Conservation (phyloP, 1,284 basidiomycete species). For the Ceratobasidium papillatum region DNA sequence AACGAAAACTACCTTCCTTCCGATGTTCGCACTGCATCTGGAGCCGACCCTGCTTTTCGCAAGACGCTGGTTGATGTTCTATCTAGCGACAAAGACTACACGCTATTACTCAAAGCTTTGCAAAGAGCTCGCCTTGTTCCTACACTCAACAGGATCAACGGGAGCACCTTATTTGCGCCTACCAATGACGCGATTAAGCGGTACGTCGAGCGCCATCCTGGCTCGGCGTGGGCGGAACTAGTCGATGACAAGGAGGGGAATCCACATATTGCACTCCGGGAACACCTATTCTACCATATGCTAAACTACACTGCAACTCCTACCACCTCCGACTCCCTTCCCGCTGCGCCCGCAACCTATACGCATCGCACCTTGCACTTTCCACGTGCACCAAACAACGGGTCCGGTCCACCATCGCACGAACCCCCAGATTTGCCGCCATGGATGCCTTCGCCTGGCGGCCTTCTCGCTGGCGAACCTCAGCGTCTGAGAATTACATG, state of each 20-base stretch:
- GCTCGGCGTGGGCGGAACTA: conserved; percentile 51
- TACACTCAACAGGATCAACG: conserved; percentile 85
- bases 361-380: conserved; percentile 73
- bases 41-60: conserved; percentile 1
- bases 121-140: conserved; percentile 91
- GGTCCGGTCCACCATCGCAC: conserved; percentile 58
- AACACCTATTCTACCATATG: conserved; percentile 94
- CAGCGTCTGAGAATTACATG: conserved; percentile 78
- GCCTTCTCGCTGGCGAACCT: conserved; percentile 81
- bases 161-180: conserved; percentile 90
- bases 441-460: conserved; percentile 84
- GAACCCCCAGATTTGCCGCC: conserved; percentile 80
- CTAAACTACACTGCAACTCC: conserved; percentile 75
- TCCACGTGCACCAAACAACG: conserved; percentile 63
- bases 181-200: conserved; percentile 87
- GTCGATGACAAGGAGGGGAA: conserved; percentile 67
- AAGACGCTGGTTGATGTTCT: conserved; percentile 82
- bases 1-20: neutral
- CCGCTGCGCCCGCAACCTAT: conserved; percentile 54
- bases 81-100: conserved; percentile 77
- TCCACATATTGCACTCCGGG: conserved; percentile 81
- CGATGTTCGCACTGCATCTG: conserved; percentile 10
- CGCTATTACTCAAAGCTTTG: conserved; percentile 79
- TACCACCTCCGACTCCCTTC: conserved; percentile 51
- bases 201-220: conserved; percentile 61